Base-by-base conservation (phyloP, 176 grass and related monocot species). In the Cenchrus americanus region DNA sequence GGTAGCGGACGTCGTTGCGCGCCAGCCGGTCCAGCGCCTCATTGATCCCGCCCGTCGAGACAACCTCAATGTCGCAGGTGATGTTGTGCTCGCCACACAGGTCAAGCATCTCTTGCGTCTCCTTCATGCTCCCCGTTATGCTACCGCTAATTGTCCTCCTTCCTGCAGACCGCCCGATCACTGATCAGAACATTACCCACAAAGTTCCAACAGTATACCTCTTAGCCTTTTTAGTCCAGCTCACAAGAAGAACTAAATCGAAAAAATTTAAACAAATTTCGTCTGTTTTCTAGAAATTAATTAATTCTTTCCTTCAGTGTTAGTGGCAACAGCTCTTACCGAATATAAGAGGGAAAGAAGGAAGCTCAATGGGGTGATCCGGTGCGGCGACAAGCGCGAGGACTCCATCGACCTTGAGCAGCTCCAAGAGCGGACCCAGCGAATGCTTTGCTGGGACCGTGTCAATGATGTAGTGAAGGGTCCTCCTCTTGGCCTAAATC, bases 91-190 rank as follows among this genome's bases (percentile, higher is more conserved):
- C 15, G 1, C 84, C 92, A 27, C 91, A 95, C 0, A 98, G 5
- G 70, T 94, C 90, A 24, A 98, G 54, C 95, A 98, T 98, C 90
- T 98, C 95, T 58, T 98, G 92, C 12, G 91, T 94, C 82, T 98
- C 95, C 62, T 87, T 83, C 21, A 98, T 94, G 0, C 95, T 89
- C 0, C 95, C 92, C 0, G 85, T 94, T 62, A 98, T 90, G 90
- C 90, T 95, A 77, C 95, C 95, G 34, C 86, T 91, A 13, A 98
- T 89, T 0, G 85, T 89, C 76, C 89, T 91, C 67, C 90, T 94
- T 3, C 53, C 53, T 54, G 52, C 1, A 54, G 17, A 30, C 27
- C 27, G 27, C 27, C 27, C 27, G 2, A 30, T 30, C 7, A 7
- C 44, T 47, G 7, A 47, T 47, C 46, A 47, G 46, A 47, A 11